Base-by-base conservation (phyloP, 768 basidiomycete species). In the Lyophyllum shimeji region DNA sequence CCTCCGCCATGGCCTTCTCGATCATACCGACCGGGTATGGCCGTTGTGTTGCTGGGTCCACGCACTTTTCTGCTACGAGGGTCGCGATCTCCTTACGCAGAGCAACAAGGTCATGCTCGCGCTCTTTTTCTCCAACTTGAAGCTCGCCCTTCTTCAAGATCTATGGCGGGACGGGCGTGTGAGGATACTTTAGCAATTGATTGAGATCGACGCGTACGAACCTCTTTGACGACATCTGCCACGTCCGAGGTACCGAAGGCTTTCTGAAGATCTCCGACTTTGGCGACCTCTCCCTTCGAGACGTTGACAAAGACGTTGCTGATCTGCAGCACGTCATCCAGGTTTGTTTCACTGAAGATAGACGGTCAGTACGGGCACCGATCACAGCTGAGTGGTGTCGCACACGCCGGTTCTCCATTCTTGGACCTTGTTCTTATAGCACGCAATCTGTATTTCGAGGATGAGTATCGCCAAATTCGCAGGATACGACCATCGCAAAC, bases 361-460 rank as follows among this genome's bases (percentile, higher is more conserved):
- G 40, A 29, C 43, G 3, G 53, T 58, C 43, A 52, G 50, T 27
- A 56, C 18, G 25, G 31, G 21, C 9, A 43, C 27, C 8, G 29
- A 37, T 3, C 27, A n/a, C 23, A 53, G 33, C n/a, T 44, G 27
- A 31, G 7, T 6, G 24, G 53, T 18, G 25, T 76, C 87, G 68
- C 71, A 93, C 87, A 96, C 90, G 58, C 95, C 95, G 55, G 83
- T 93, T 56, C 97, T 78, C 84, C 88, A 99, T 70, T 97, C 95
- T 63, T 95, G 93, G 24, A 99, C 97, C 74, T 98, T 98, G 74
- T 99, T 99, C 79, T 98, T 96, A 78, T 98, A 99, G 72, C 95
- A 97, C 34, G 97, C 96, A 65, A 99, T 90, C 96, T 81, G 52
- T 11, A 46, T 29, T 9, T 9, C 27, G 23, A 18, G 13, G 37